These are phyloP conservation scores for Tuber brumale DNA, from an alignment of 495 filamentous ascomycete species.

Conservation along the genomic window DNA sequence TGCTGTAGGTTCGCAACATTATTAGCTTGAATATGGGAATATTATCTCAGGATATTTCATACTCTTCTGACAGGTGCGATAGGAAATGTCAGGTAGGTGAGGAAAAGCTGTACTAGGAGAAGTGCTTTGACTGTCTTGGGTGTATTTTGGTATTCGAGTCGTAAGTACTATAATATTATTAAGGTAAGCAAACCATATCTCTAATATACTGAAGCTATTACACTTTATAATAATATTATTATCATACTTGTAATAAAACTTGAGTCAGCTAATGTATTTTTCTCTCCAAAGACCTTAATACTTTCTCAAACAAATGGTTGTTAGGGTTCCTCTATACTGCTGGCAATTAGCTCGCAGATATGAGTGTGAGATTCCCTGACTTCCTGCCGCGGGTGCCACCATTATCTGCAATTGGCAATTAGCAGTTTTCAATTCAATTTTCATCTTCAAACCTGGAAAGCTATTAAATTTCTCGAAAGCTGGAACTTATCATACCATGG, in stretches of 20 bases:
- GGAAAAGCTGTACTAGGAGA: background rate
- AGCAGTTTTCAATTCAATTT: background rate
- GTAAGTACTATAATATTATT: background rate
- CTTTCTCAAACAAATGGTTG: background rate
- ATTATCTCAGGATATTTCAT: too few species aligned
- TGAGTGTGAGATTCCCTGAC: background rate
- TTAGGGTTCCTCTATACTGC: background rate
- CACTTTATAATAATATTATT: too few species aligned
- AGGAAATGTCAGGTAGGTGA: background rate
- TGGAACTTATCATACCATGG: background rate
- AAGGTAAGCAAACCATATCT: background rate
- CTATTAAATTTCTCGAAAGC: background rate
- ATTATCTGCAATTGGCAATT: background rate
- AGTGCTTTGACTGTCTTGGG: background rate
- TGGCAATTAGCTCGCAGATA: background rate
- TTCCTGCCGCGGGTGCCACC: background rate
- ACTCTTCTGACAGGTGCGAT: background rate
- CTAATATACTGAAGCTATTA: background rate
- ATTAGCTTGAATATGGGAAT: too few species aligned
- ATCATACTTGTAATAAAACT: background rate
- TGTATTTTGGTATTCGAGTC: background rate
- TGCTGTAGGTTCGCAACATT: too few species aligned
- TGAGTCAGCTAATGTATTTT: background rate
- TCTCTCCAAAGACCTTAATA: background rate
- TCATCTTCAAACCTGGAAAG: background rate